Percentiles rank a stretch among this genome's conserved stretches.
Evolutionary conservation across 75 land plant species (phyloP).

Genomic region (Sequoiadendron giganteum): DNA sequence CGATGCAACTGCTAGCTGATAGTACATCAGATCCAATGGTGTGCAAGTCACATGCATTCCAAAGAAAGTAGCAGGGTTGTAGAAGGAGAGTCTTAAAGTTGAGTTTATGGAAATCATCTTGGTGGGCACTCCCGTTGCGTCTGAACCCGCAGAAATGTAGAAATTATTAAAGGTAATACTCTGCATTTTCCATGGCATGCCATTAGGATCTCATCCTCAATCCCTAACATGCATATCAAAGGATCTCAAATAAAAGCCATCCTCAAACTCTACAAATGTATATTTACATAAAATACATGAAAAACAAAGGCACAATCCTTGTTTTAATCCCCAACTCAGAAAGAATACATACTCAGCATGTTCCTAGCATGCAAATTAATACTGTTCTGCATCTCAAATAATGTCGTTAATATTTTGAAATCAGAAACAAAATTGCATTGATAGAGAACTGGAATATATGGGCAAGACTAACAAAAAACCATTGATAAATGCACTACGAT

Average conservation of each 20-base stretch:
- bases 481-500: background rate
- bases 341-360: background rate
- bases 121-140: conserved; percentile 79
- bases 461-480: background rate
- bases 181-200: conserved; percentile 36
- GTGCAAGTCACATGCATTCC: conserved; percentile 79
- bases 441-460: background rate
- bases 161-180: conserved; percentile 58
- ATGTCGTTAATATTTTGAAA: background rate
- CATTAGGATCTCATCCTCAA: background rate
- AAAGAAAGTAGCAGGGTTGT: conserved; percentile 75
- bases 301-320: background rate
- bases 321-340: background rate
- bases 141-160: conserved; percentile 62
- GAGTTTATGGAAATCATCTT: conserved; percentile 69
- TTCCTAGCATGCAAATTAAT: background rate
- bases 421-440: background rate
- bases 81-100: conserved; percentile 54
- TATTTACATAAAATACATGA: background rate
- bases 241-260: background rate
- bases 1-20: conserved; percentile 59
- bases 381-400: background rate
- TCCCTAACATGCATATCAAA: background rate
- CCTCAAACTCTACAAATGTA: background rate
- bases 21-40: conserved; percentile 52